Evolutionary conservation across 179 eudicot genomes (phyloP).

Genomic region (Vitellaria paradoxa): DNA sequence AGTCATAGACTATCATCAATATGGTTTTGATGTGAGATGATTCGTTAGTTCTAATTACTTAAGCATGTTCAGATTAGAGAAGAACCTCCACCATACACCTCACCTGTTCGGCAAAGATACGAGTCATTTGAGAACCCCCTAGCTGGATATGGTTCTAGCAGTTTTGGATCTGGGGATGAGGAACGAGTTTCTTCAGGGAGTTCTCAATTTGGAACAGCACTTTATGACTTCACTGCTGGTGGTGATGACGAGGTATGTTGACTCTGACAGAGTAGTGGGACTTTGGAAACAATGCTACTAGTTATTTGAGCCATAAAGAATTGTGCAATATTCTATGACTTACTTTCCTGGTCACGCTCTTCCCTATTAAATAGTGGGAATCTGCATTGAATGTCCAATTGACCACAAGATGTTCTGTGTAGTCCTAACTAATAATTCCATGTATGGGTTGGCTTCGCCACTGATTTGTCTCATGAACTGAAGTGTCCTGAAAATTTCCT

Average conservation of each 20-base stretch:
- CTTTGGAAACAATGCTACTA: neutral
- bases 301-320: neutral
- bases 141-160: conserved; percentile 67
- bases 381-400: neutral
- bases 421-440: neutral
- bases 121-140: conserved; percentile 93
- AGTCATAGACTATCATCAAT: conserved; percentile 1
- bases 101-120: conserved; percentile 61
- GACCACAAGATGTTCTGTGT: neutral
- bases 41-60: conserved; percentile 22
- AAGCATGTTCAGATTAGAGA: conserved; percentile 70
- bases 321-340: conserved; percentile 1
- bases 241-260: conserved; percentile 93
- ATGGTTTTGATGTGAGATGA: neutral
- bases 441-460: neutral
- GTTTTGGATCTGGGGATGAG: conserved; percentile 70
- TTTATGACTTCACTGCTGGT: conserved; percentile 97
- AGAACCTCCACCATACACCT: conserved; percentile 85
- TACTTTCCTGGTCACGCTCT: neutral
- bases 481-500: neutral
- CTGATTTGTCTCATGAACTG: too few relatives aligned
- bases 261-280: neutral
- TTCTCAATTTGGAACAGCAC: conserved; percentile 72
- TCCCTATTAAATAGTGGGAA: neutral
- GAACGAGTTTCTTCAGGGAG: conserved; percentile 62